phyloP scores from a whole-genome alignment of 1,139 yeast genomes.

The Petasospora rhodanensis region DNA sequence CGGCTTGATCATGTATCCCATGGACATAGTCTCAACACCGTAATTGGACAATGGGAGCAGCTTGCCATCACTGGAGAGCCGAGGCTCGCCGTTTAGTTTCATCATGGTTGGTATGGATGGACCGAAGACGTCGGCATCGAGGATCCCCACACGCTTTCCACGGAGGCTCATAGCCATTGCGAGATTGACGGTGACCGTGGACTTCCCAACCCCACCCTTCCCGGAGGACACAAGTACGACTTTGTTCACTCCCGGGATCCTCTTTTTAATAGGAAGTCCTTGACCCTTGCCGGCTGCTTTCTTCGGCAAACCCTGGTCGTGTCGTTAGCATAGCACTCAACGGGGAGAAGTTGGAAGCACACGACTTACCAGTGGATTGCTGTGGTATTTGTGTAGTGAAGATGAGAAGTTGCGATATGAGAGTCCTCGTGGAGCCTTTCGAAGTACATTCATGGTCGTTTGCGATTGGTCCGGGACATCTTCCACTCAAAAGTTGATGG shows the following conservation, averaged over 20 bases:
- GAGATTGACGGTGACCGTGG: conserved; percentile 52
- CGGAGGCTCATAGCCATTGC: conserved; percentile 56
- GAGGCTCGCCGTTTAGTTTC: conserved; percentile 62
- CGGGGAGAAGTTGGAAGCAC: too few species aligned
- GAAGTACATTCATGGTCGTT: too few species aligned
- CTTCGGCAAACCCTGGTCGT: conserved; percentile 48
- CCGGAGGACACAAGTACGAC: conserved; percentile 73
- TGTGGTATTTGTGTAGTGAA: too few species aligned
- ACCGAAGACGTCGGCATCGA: conserved; percentile 83
- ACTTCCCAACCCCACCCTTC: conserved; percentile 73
- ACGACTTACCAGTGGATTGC: conserved; percentile 52
- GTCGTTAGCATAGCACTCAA: conserved; percentile 2
- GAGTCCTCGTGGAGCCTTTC: too few species aligned
- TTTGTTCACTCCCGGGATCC: conserved; percentile 56
- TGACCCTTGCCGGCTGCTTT: conserved; percentile 33
- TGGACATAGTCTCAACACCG: conserved; percentile 82
- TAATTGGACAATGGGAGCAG: conserved; percentile 69
- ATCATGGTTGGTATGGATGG: conserved; percentile 75
- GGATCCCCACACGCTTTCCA: conserved; percentile 61
- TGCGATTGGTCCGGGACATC: too few species aligned
- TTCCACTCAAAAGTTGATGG: too few species aligned
- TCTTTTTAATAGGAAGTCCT: conserved; percentile 52
- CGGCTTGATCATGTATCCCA: conserved; percentile 77
- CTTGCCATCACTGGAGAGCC: conserved; percentile 50
- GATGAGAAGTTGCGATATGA: too few species aligned